These are phyloP conservation scores for Allium sativum DNA, from an alignment of 106 monocot species.

Conservation along the genomic window DNA sequence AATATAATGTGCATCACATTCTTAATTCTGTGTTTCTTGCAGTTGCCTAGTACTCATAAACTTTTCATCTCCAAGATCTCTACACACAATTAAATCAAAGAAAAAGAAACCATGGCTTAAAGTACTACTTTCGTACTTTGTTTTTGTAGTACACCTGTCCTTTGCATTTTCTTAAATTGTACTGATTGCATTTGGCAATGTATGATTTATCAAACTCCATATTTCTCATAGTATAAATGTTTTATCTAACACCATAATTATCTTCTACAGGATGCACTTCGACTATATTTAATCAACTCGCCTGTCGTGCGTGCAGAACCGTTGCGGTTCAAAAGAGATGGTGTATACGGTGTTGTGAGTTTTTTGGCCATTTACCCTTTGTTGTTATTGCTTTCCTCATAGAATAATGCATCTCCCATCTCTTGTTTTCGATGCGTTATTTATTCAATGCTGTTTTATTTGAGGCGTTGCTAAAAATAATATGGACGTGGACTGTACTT, in stretches of 20 bases:
- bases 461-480: neutral
- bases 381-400: neutral
- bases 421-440: neutral
- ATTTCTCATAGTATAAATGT: too few species aligned
- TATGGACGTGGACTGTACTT: neutral
- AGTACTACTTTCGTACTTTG: too few species aligned
- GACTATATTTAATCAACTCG: conserved; percentile 89
- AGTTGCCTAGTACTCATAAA: too few species aligned
- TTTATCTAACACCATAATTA: neutral
- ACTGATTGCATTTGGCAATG: too few species aligned
- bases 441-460: neutral
- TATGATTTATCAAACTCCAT: too few species aligned
- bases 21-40: too few species aligned
- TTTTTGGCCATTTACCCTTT: neutral
- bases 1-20: too few species aligned
- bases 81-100: too few species aligned
- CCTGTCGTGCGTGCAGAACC: conserved; percentile 95
- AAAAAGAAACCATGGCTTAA: too few species aligned
- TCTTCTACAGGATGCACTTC: conserved; percentile 70
- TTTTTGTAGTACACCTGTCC: too few species aligned
- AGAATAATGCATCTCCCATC: neutral
- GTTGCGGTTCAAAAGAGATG: conserved; percentile 80
- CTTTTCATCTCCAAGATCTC: too few species aligned
- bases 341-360: conserved; percentile 91
- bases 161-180: too few species aligned